These are phyloP conservation scores for Piromyces sp. DNA, from an alignment of 192 early-diverging fungal species.

Conservation along the genomic window DNA sequence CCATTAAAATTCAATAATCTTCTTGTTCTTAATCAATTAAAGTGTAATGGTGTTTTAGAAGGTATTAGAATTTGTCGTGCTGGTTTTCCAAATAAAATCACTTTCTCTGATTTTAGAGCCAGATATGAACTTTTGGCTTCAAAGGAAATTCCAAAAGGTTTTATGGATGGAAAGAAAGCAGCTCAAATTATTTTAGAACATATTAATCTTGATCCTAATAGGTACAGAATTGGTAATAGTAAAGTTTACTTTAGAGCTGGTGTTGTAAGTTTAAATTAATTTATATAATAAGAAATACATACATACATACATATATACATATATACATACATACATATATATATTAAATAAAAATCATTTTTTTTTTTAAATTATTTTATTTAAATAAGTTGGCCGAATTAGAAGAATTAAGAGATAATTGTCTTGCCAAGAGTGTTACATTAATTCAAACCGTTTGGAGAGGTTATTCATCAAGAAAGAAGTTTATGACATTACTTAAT, in stretches of 20 bases:
- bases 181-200: constrained; percentile 59
- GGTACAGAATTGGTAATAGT: constrained; percentile 75
- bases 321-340: no score
- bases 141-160: constrained; percentile 58
- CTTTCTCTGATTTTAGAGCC: constrained; percentile 83
- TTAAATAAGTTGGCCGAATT: constrained; percentile 43
- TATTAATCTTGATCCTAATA: constrained; percentile 54
- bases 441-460: constrained; percentile 74
- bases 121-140: constrained; percentile 84
- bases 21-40: constrained; percentile 77
- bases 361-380: no score
- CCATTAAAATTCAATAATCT: constrained; percentile 64
- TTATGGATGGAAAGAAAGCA: constrained; percentile 76
- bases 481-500: constrained; percentile 41
- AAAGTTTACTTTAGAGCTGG: constrained; percentile 96
- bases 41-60: constrained; percentile 94
- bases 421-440: constrained; percentile 64
- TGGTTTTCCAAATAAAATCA: constrained; percentile 82
- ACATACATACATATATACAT: no score
- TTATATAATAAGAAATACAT: no score
- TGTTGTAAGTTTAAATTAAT: constrained; percentile 27
- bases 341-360: no score
- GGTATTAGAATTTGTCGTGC: constrained; percentile 93
- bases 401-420: constrained; percentile 74
- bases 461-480: constrained; percentile 54